Percentiles rank a stretch among this genome's conserved stretches.
These are phyloP conservation scores for Alternaria longipes DNA, from an alignment of 2,329 filamentous ascomycete species.

Conservation along the genomic window DNA sequence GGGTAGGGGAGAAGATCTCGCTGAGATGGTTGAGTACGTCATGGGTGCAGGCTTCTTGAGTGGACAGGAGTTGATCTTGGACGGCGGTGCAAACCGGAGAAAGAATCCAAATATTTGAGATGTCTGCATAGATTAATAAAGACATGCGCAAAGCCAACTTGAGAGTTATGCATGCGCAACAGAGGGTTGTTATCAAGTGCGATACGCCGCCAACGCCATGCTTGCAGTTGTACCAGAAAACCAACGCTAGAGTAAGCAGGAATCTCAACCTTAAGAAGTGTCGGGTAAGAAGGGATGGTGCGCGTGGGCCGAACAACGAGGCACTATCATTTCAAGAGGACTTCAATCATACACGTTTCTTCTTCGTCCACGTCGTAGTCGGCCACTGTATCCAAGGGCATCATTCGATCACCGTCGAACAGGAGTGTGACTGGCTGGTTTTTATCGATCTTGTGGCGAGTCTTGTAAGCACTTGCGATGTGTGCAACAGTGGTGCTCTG, in stretches of 20 bases:
- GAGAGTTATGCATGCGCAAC: not conserved
- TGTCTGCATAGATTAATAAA: constrained; percentile 1
- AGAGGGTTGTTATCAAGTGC: not conserved
- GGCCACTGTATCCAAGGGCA: constrained; percentile 43
- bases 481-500: constrained; percentile 45
- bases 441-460: constrained; percentile 28
- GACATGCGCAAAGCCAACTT: not conserved
- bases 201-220: constrained; percentile 16
- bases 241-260: not conserved
- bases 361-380: constrained; percentile 52
- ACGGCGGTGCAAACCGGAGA: constrained; percentile 34
- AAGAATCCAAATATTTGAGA: constrained; percentile 34
- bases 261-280: not conserved
- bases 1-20: constrained; percentile 60
- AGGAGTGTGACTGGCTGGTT: constrained; percentile 46
- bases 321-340: constrained; percentile 44
- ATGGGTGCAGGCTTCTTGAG: constrained; percentile 53
- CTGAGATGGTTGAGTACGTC: constrained; percentile 54
- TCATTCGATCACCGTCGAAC: constrained; percentile 51
- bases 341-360: constrained; percentile 49
- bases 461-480: constrained; percentile 43
- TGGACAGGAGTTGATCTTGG: constrained; percentile 40
- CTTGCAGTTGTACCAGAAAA: constrained; percentile 1
- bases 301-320: not conserved
- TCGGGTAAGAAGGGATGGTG: not conserved